Evolutionary conservation across 2,329 filamentous ascomycete species (phyloP).

Genomic region (Hysterium pulicare): DNA sequence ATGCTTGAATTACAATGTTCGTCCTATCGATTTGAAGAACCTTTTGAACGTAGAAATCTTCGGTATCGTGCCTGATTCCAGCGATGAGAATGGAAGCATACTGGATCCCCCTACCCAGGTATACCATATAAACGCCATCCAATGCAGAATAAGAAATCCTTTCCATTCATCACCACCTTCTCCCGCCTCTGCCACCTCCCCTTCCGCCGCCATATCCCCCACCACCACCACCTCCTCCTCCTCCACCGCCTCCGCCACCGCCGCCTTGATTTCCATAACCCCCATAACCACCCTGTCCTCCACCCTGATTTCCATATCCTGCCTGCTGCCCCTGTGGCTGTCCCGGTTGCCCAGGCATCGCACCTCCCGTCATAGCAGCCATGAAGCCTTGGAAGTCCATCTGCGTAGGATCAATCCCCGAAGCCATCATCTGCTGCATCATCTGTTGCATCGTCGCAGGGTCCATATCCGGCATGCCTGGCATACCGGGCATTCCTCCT

Average conservation of each 20-base stretch:
- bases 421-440: slow-evolving; percentile 53
- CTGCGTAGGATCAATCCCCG: slow-evolving; percentile 51
- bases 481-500: slow-evolving; percentile 16
- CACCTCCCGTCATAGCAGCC: slow-evolving; percentile 35
- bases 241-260: slow-evolving; percentile 20
- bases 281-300: slow-evolving; percentile 40
- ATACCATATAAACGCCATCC: too few relatives aligned
- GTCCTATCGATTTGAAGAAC: too few relatives aligned
- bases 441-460: slow-evolving; percentile 58
- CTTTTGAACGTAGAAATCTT: too few relatives aligned
- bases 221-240: slow-evolving; percentile 23
- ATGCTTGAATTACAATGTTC: too few relatives aligned
- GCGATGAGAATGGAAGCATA: too few relatives aligned
- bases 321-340: slow-evolving; percentile 6
- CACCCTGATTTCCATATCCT: slow-evolving; percentile 25
- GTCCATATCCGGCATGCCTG: slow-evolving; percentile 45
- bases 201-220: slow-evolving; percentile 18
- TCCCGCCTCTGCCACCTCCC: too few relatives aligned
- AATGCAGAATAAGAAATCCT: neutral
- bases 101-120: too few relatives aligned
- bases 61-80: too few relatives aligned
- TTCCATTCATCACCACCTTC: too few relatives aligned
- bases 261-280: slow-evolving; percentile 17
- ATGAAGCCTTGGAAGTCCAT: slow-evolving; percentile 56
- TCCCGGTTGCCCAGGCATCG: slow-evolving; percentile 7